Evolutionary conservation across 169 alveolate species (phyloP), one percentile per base, ranked within the genome.

Genomic region (Eimeria sp.): DNA sequence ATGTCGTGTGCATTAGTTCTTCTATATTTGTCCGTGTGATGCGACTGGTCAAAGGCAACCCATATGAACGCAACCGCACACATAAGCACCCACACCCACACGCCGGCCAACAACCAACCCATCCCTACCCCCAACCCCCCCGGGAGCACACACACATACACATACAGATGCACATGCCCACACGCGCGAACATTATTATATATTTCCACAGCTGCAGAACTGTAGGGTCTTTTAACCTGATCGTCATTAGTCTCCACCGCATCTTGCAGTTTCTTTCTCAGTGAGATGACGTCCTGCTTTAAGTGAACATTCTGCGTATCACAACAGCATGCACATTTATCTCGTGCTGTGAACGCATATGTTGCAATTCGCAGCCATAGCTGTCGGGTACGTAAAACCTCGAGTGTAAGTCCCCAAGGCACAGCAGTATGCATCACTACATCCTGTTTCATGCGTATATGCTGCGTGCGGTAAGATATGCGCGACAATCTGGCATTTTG

Each of bases 181-280:
- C n/a, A 72, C 18, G n/a, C 11, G n/a, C 11, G n/a, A 22, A 72
- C 40, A 47, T 47, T 25, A 5, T 13, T 78, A 7, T 45, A 45
- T 78, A 9, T 43, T 30, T 78, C 22, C 65, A 78, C 88, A 49
- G 18, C 13, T 25, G 43, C 63, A 27, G 80, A 34, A 30, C 49
- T 70, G 92, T 6, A 30, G 11, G 22, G 18, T 18, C 49, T 27
- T 25, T 58, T 27, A 34, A 91, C 95, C 95, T 91, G 95, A 30
- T 91, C 91, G 54, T 91, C 95, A n/a, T 91, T 91, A 13, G 95
- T 91, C 30, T 76, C 82, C 45, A 91, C 95, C 18, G 95, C 95
- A 22, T 75, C 95, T n/a, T 91, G 91, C 16, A 91, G 95, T 61
- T 78, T 75, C 54, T 91, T 91, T 49, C 75, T 75, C 84, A 91